Conservation (phyloP, 2,329 filamentous ascomycete species). For the Blastomyces gilchristii region DNA sequence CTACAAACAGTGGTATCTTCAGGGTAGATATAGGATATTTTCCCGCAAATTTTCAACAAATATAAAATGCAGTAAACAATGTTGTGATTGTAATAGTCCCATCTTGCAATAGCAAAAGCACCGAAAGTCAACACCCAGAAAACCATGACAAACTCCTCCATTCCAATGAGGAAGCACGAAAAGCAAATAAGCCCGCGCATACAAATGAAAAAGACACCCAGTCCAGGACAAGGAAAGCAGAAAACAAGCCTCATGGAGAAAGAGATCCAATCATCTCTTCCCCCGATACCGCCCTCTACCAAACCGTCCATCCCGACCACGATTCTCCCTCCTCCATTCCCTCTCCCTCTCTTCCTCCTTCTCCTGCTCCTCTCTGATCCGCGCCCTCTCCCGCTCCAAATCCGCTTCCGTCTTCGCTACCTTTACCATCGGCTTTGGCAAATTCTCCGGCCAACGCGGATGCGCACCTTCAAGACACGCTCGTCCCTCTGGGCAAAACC, state of each 20-base stretch:
- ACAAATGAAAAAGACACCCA: not conserved
- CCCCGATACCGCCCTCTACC: slow-evolving; percentile 35
- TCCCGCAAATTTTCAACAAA: not conserved
- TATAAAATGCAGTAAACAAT: not conserved
- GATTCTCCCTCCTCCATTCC: slow-evolving; percentile 44
- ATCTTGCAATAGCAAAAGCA: not conserved
- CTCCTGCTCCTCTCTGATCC: slow-evolving; percentile 52
- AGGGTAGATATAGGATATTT: not conserved
- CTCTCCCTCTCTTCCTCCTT: slow-evolving; percentile 45
- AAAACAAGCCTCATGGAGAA: not conserved
- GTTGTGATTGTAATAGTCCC: not conserved
- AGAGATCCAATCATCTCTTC: slow-evolving; percentile 30
- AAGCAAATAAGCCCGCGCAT: not conserved
- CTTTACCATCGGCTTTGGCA: slow-evolving; percentile 48
- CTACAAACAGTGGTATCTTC: not conserved
- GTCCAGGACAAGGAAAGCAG: not conserved
- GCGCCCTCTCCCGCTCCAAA: slow-evolving; percentile 47
- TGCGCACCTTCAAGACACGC: slow-evolving; percentile 73
- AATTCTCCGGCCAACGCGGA: slow-evolving; percentile 62
- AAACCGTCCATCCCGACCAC: slow-evolving; percentile 37
- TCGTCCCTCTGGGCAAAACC: slow-evolving; percentile 81
- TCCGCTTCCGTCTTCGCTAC: slow-evolving; percentile 66
- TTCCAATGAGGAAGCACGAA: not conserved
- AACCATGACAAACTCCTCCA: not conserved
- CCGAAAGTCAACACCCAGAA: not conserved